Conservation (phyloP, 1,284 basidiomycete species). For the Boletus austroedulis region DNA sequence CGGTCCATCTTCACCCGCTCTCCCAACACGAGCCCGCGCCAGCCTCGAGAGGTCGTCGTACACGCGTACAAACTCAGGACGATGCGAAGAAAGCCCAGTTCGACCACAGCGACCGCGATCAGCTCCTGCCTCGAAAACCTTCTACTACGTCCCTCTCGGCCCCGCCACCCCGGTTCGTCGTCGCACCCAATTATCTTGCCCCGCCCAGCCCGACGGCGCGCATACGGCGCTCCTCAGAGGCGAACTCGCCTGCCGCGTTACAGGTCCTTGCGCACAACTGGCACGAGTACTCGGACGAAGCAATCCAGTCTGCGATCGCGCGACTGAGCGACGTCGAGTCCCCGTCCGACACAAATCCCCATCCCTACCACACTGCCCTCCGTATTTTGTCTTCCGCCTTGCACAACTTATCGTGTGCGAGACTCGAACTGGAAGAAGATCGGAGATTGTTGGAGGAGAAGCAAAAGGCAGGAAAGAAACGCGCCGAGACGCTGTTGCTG, state of each 20-base stretch:
- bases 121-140: slow-evolving; percentile 16
- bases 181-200: slow-evolving; percentile 40
- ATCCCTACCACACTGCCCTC: slow-evolving; percentile 65
- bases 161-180: slow-evolving; percentile 51
- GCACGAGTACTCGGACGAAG: slow-evolving; percentile 71
- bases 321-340: slow-evolving; percentile 42
- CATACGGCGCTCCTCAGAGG: slow-evolving; percentile 24
- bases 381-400: slow-evolving; percentile 68
- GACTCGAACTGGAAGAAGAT: slow-evolving; percentile 61
- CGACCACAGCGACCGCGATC: slow-evolving; percentile 35
- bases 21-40: slow-evolving; percentile 49
- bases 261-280: slow-evolving; percentile 61
- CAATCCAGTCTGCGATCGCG: slow-evolving; percentile 60
- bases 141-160: slow-evolving; percentile 37
- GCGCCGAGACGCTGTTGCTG: slow-evolving; percentile 52
- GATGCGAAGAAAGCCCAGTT: slow-evolving; percentile 50
- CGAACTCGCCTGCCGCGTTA: slow-evolving; percentile 32
- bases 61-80: slow-evolving; percentile 32
- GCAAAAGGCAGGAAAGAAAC: slow-evolving; percentile 47
- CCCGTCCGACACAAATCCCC: slow-evolving; percentile 44
- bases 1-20: slow-evolving; percentile 65
- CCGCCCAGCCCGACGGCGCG: slow-evolving; percentile 24
- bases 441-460: slow-evolving; percentile 53
- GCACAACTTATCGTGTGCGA: slow-evolving; percentile 51
- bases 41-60: slow-evolving; percentile 42